These are phyloP conservation scores for Hortiboletus flavorubellus DNA, from an alignment of 768 basidiomycete species.

Conservation along the genomic window DNA sequence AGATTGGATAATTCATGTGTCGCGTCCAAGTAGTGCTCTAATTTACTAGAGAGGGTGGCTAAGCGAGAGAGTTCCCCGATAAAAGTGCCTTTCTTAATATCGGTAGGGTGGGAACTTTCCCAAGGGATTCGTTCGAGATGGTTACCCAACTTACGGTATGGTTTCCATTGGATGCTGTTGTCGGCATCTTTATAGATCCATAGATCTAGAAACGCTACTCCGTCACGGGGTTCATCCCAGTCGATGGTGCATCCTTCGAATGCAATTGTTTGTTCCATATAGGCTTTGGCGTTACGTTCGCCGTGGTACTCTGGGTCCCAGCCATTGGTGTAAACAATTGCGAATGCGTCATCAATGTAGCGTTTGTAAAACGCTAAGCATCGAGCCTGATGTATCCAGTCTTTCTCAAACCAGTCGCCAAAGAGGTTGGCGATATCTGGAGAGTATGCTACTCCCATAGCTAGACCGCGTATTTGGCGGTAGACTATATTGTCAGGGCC, in stretches of 20 bases:
- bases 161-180: background rate
- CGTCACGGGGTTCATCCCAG: background rate
- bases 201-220: background rate
- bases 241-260: background rate
- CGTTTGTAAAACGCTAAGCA: background rate
- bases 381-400: no score
- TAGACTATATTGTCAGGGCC: background rate
- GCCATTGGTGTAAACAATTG: background rate
- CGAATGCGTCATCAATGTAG: background rate
- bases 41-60: background rate
- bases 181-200: background rate
- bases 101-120: background rate
- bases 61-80: background rate
- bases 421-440: background rate
- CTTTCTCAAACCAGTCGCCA: background rate
- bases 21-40: background rate
- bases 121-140: background rate
- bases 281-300: no score
- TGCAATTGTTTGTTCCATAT: background rate
- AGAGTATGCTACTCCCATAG: background rate
- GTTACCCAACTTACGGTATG: background rate
- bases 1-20: background rate
- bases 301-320: no score
- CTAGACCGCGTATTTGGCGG: background rate
- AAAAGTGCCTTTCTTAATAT: background rate